Percentiles rank a stretch among this genome's conserved stretches.
phyloP scores from a whole-genome alignment of 2,329 filamentous ascomycete genomes.

The Monosporascus ibericus region DNA sequence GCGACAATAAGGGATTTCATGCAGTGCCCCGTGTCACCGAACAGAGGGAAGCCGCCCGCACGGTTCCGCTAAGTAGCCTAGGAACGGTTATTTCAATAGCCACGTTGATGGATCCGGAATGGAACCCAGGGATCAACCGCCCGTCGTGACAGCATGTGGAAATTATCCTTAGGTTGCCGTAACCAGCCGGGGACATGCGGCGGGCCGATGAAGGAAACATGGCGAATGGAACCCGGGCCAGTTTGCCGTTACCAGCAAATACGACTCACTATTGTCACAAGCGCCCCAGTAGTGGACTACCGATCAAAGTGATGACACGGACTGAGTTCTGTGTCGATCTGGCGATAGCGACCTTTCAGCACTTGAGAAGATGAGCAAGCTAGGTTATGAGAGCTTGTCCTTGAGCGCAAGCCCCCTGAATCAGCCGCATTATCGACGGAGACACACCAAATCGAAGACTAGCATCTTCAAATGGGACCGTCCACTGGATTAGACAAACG shows the following conservation, averaged over 20 bases:
- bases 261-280: neutral
- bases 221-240: constrained; percentile 6
- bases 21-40: neutral
- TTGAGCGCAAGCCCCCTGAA: neutral
- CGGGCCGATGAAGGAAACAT: constrained; percentile 7
- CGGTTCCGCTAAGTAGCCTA: neutral
- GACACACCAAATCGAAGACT: neutral
- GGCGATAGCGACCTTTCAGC: neutral
- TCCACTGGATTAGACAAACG: neutral
- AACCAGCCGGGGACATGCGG: constrained; percentile 7
- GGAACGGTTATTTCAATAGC: neutral
- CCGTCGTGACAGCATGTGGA: constrained; percentile 5
- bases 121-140: neutral
- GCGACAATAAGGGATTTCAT: neutral
- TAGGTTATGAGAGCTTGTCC: neutral
- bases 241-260: neutral
- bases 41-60: neutral
- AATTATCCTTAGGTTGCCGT: constrained; percentile 3
- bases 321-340: neutral
- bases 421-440: neutral
- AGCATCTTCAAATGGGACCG: neutral
- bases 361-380: neutral
- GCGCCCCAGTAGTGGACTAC: neutral
- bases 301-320: neutral
- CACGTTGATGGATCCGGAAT: neutral